phyloP scores from a whole-genome alignment of 805 yeast genomes.

The Teunomyces panamensis region DNA sequence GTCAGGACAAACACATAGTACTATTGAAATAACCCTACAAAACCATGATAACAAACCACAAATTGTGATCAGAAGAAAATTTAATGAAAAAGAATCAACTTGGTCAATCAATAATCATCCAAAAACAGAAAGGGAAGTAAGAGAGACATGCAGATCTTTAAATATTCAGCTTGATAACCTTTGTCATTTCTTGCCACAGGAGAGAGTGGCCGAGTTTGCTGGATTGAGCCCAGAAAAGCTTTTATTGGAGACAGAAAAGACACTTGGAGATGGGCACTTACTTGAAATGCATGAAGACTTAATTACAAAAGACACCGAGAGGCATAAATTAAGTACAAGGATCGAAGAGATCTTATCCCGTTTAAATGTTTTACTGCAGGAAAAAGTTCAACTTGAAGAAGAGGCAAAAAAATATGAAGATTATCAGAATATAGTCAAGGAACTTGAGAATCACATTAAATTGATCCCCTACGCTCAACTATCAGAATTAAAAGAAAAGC shows the following conservation, averaged over 20 bases:
- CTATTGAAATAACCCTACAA: constrained; percentile 51
- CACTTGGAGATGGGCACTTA: constrained; percentile 64
- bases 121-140: constrained; percentile 45
- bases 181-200: constrained; percentile 95
- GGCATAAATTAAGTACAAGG: constrained; percentile 24
- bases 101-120: constrained; percentile 49
- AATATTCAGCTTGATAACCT: constrained; percentile 87
- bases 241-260: constrained; percentile 74
- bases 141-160: constrained; percentile 41
- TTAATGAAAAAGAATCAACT: constrained; percentile 45
- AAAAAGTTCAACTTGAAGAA: constrained; percentile 38
- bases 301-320: constrained; percentile 45
- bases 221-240: constrained; percentile 71
- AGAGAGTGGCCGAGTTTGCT: constrained; percentile 90
- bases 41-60: constrained; percentile 31
- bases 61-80: constrained; percentile 43
- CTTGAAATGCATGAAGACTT: constrained; percentile 55
- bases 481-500: constrained; percentile 33
- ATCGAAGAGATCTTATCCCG: constrained; percentile 26
- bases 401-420: constrained; percentile 47
- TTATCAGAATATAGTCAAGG: constrained; percentile 44
- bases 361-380: constrained; percentile 31
- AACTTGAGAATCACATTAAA: constrained; percentile 34
- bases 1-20: constrained; percentile 50
- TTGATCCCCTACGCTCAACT: constrained; percentile 41